Base-by-base conservation (phyloP, 495 filamentous ascomycete species). In the Talaromyces stipitatus region DNA sequence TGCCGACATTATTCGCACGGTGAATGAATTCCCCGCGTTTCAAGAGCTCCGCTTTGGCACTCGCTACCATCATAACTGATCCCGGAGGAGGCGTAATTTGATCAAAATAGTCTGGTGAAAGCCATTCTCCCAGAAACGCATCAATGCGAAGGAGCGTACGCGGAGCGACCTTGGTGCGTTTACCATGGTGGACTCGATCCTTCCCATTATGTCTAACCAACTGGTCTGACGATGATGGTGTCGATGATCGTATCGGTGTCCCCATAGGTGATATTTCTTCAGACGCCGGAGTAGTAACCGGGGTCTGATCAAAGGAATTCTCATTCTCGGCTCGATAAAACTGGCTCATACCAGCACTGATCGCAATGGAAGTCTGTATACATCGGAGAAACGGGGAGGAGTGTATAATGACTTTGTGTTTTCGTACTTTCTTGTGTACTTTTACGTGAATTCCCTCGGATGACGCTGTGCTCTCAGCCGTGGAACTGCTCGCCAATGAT, bases 81-180 rank as follows among this genome's bases (percentile, higher is more conserved):
- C 80, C 79, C 2, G 94, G 95, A 12, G 94, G 94, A 2, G 91
- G 90, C 9, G 88, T 92, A 62, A 97, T 97, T 29, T 86, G 76
- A 41, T 92, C 91, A 64, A 89, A 99, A 65, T 99, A 99, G 64
- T 90, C 86, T 4, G 90, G 89, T 4, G 86, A 87, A 41, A 97
- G 77, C 94, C 94, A 99, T 74, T 99, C 94, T 14, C 95, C 95
- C 2, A 97, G 79, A 66, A 92, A 95, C 0, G 95, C 86, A 71
- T 97, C 95, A 6, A 97, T 79, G 1, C 94, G 86, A 50, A 97
- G 61, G 9, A 70, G 58, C 2, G 33, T 56, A n/a, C 50, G 59
- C 24, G 59, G 61, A 6, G 55, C 54, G 30, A 54, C 48, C 30
- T 58, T 65, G 18, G 62, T 56, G 3, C 56, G 62, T 7, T 59